Evolutionary conservation across 768 basidiomycete species (phyloP), one percentile per base, ranked within the genome.

Genomic region (Boletus bicolor): DNA sequence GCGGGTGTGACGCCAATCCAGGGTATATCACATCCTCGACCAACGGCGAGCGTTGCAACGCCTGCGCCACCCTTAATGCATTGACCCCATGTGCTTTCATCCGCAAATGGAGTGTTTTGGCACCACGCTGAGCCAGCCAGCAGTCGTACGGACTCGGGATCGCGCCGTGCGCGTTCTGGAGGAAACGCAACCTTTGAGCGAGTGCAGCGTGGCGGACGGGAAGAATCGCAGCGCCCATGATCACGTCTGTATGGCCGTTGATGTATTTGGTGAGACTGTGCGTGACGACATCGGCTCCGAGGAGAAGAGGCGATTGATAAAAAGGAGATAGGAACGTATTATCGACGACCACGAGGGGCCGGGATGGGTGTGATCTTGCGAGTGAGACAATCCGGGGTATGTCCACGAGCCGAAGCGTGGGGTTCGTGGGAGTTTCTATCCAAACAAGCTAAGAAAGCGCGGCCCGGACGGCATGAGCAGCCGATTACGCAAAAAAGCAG

Each of bases 391-490:
- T 82, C 51, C 84, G 82, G 1, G 78, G 72, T 67, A 98, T 86
- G 65, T 93, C 89, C 38, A 95, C 85, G 37, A 98, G 75, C 17
- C 90, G 85, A 10, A 98, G 84, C 1, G 92, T 92, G 0, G 96
- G 96, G 75, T 98, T 98, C 4, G 96, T 98, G 0, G 94, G 96
- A 0, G 91, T 79, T 73, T 99, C 96, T 61, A 97, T 84, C 93
- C 94, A 98, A 53, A 99, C 81, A 10, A 97, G 77, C 91, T 96
- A 57, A 7, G 8, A 12, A 30, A 0, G 7, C 19, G 14, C 11
- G 7, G 37, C 8, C 35, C 44, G 21, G 26, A 17, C 37, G 21
- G 24, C 24, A 30, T 59, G 41, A 53, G 11, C 61, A 21, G 4
- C 7, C 12, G 7, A 4, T 35, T 9, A 2, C 12, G 17, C 5